Evolutionary conservation across 2,329 filamentous ascomycete genomes (phyloP).

Genomic region (Pleoardoris graminearum): DNA sequence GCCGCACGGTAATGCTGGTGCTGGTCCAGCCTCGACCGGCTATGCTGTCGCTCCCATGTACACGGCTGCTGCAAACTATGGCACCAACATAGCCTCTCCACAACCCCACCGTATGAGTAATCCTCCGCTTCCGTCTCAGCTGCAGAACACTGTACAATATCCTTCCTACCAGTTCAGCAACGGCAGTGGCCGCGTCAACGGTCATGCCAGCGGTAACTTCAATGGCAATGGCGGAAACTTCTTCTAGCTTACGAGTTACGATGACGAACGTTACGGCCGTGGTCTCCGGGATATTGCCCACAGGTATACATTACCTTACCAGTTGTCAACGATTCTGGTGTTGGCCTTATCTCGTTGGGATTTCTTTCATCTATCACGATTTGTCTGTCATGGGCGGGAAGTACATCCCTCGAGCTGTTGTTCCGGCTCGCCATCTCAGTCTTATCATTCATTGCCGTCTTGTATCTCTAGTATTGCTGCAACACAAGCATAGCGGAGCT

Average conservation of each 20-base stretch:
- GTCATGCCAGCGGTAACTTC: conserved; percentile 47
- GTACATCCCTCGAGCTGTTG: conserved; percentile 17
- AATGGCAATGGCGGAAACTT: conserved; percentile 44
- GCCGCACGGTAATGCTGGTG: conserved; percentile 33
- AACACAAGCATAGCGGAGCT: conserved; percentile 40
- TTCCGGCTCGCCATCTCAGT: conserved; percentile 16
- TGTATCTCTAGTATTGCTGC: conserved; percentile 41
- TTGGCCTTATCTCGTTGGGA: conserved; percentile 26
- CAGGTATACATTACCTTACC: conserved; percentile 25
- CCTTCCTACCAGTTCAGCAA: conserved; percentile 46
- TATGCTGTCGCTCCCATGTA: conserved; percentile 40
- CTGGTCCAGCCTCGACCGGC: conserved; percentile 21
- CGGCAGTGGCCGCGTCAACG: conserved; percentile 39
- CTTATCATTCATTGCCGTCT: conserved; percentile 24
- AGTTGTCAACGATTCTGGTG: conserved; percentile 28
- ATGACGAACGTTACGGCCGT: conserved; percentile 51
- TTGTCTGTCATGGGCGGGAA: conserved; percentile 25
- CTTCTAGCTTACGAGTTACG: conserved; percentile 54
- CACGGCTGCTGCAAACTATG: conserved; percentile 41
- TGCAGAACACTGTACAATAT: conserved; percentile 45
- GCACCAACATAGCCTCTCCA: conserved; percentile 41
- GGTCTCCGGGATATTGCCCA: conserved; percentile 22
- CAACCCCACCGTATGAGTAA: conserved; percentile 45
- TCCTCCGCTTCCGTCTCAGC: conserved; percentile 39
- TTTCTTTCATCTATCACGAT: conserved; percentile 33